These are phyloP conservation scores for Balakata baccata DNA, from an alignment of 345 rosid species.

Conservation along the genomic window DNA sequence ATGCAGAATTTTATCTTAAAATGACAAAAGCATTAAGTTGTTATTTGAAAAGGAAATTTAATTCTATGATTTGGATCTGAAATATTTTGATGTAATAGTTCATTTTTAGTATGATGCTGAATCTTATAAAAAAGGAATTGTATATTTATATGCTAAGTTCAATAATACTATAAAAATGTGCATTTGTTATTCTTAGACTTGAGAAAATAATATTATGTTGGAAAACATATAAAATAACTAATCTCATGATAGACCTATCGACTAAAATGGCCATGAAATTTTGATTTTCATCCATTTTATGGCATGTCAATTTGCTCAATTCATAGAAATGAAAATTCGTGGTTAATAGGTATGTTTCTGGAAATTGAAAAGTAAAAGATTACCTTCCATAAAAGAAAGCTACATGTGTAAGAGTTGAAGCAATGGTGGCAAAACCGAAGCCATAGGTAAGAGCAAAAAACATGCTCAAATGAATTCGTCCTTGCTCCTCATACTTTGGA, in stretches of 20 bases:
- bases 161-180: no score
- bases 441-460: slow-evolving; percentile 79
- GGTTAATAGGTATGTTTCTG: background rate
- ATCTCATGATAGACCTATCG: background rate
- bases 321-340: background rate
- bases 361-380: background rate
- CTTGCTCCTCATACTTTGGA: slow-evolving; percentile 56
- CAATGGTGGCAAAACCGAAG: slow-evolving; percentile 86
- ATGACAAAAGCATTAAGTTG: no score
- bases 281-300: background rate
- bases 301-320: background rate
- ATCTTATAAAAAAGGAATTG: no score
- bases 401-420: slow-evolving; percentile 76
- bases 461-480: slow-evolving; percentile 76
- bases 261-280: background rate
- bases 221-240: background rate
- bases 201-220: no score
- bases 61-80: no score
- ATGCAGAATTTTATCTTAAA: no score
- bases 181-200: no score
- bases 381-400: slow-evolving; percentile 91
- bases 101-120: no score
- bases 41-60: no score
- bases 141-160: no score
- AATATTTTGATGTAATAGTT: no score